A percentile compares a stretch with the other conserved stretches of the same genome.
phyloP scores from a whole-genome alignment of 2,329 filamentous ascomycete genomes.

The Parafenestella ontariensis region DNA sequence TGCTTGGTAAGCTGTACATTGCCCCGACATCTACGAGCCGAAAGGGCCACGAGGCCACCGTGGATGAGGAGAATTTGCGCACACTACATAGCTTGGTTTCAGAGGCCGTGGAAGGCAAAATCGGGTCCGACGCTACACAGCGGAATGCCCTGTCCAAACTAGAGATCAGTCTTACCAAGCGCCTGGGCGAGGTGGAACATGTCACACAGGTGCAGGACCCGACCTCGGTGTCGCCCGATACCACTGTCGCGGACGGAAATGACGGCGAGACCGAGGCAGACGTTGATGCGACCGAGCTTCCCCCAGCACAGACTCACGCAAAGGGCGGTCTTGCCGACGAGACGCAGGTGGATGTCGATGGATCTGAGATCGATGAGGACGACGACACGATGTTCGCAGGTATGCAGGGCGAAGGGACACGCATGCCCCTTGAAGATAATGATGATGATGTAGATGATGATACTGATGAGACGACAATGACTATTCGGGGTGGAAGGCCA shows the following conservation, averaged over 20 bases:
- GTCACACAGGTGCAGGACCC: slow-evolving; percentile 21
- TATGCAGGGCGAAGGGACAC: slow-evolving; percentile 45
- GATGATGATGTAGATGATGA: slow-evolving; percentile 35
- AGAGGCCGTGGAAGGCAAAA: slow-evolving; percentile 57
- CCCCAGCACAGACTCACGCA: slow-evolving; percentile 19
- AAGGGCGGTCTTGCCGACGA: background rate
- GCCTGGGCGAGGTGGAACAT: slow-evolving; percentile 51
- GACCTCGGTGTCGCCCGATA: slow-evolving; percentile 23
- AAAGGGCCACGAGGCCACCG: slow-evolving; percentile 20
- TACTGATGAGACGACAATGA: slow-evolving; percentile 23
- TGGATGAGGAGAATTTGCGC: slow-evolving; percentile 29
- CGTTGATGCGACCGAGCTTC: slow-evolving; percentile 19
- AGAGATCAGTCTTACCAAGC: slow-evolving; percentile 58
- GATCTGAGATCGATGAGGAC: slow-evolving; percentile 25
- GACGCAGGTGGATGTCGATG: slow-evolving; percentile 13
- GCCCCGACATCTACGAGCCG: slow-evolving; percentile 60
- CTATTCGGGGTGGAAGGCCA: slow-evolving; percentile 5
- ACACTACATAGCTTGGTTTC: slow-evolving; percentile 55
- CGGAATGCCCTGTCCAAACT: slow-evolving; percentile 64
- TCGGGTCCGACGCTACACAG: slow-evolving; percentile 60
- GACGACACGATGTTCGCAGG: slow-evolving; percentile 44
- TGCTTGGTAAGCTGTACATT: slow-evolving; percentile 84
- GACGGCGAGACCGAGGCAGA: slow-evolving; percentile 13
- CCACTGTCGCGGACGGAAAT: slow-evolving; percentile 11
- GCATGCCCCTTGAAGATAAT: slow-evolving; percentile 41